Evolutionary conservation across 2,329 filamentous ascomycete genomes (phyloP).

Genomic region (Xylariaceae sp.): DNA sequence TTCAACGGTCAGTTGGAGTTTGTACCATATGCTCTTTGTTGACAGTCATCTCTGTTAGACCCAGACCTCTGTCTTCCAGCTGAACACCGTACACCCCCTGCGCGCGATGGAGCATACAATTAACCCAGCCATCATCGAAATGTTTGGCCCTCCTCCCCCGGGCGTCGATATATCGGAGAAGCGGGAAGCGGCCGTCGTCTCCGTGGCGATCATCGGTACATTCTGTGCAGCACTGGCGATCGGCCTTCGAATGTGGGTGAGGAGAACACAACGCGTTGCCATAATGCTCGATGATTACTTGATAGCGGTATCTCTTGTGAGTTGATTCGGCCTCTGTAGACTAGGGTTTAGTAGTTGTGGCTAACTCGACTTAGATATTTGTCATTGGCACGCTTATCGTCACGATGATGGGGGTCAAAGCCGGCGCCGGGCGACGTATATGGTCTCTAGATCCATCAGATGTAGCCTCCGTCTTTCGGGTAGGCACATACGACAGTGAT

Average conservation of each 20-base stretch:
- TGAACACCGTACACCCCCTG: neutral
- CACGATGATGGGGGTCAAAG: constrained; percentile 20
- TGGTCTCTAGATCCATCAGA: constrained; percentile 17
- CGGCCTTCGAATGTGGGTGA: constrained; percentile 20
- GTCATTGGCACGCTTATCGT: constrained; percentile 21
- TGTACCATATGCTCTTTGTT: no score
- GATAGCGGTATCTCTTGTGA: constrained; percentile 24
- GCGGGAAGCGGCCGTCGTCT: constrained; percentile 19
- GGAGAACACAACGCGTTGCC: constrained; percentile 21
- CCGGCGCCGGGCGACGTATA: constrained; percentile 24
- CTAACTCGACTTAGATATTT: constrained; percentile 14
- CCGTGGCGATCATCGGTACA: constrained; percentile 20
- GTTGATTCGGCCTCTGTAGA: constrained; percentile 6
- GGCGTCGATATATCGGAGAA: constrained; percentile 17
- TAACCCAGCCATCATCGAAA: constrained; percentile 16
- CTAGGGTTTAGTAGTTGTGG: neutral
- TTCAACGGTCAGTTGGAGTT: no score
- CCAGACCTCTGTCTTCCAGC: neutral
- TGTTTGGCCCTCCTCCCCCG: constrained; percentile 19
- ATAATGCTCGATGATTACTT: constrained; percentile 25
- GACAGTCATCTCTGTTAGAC: no score
- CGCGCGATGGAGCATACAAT: constrained; percentile 14
- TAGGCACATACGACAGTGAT: constrained; percentile 7
- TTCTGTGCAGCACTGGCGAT: constrained; percentile 20
- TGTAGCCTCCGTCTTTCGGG: constrained; percentile 19